Base-by-base conservation (phyloP, 495 filamentous ascomycete genomes). In the Bacidia rubella region DNA sequence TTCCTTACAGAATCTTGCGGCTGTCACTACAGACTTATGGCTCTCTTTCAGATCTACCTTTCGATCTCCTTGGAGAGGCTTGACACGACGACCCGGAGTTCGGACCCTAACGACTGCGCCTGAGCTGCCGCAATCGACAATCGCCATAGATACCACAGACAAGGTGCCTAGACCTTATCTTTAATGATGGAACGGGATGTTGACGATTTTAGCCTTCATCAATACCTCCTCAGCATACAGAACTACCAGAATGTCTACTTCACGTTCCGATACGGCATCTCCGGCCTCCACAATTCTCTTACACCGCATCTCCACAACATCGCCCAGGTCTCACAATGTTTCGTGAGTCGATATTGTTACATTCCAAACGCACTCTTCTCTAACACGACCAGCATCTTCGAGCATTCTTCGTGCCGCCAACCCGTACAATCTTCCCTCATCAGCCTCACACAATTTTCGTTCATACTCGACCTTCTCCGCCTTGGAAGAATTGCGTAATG, bases 1-100 rank as follows among this genome's bases (percentile, higher is more conserved):
- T 51, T 19, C 17, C 17, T 21, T 22, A 17, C 26, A 76, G 73
- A 68, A 62, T 49, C 40, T 73, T 2, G 57, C 65, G 24, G 58
- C 66, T 21, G 59, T 65, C 52, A 66, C 67, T 21, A 69, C 66
- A 25, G 71, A 74, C 52, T 46, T 74, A 11, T 70, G 67, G 71
- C 70, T 70, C 26, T 67, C 64, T 7, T 65, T 75, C 62, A 70
- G 63, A 17, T 71, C 57, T 25, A 23, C 69, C n/a, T 47, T 74
- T 21, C 59, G 59, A 45, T 54, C 63, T 51, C 66, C 70, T 24
- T 68, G 63, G 63, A 69, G 62, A 40, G 55, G 56, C 42, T n/a
- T 62, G 51, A 60, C 62, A 22, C 59, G 52, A 26, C 32, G 12
- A 43, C 43, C 26, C 27, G 26, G 26, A 21, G 17, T 5, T 7